phyloP scores from a whole-genome alignment of 1,284 basidiomycete species.

The Microbotryum intermedium region DNA sequence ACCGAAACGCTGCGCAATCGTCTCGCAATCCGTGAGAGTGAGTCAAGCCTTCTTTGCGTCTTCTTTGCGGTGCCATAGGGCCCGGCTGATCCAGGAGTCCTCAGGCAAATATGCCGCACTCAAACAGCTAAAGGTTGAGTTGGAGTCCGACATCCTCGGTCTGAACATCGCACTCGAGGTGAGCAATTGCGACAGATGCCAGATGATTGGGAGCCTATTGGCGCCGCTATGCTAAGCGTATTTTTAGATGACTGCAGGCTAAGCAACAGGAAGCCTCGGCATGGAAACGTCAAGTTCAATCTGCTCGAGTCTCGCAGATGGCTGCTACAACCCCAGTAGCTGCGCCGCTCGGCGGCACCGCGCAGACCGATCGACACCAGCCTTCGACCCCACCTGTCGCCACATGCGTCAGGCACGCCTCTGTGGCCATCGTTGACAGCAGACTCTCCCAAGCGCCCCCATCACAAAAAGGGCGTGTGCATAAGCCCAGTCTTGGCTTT shows the following conservation, averaged over 20 bases:
- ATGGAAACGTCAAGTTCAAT: constrained; percentile 21
- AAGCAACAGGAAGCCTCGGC: constrained; percentile 27
- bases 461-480: no score
- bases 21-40: constrained; percentile 25
- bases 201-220: no score
- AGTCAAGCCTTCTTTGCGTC: not conserved
- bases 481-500: no score
- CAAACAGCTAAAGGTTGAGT: constrained; percentile 23
- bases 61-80: not conserved
- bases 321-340: no score
- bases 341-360: no score
- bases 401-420: no score
- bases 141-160: constrained; percentile 24
- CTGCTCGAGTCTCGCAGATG: no score
- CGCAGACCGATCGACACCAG: no score
- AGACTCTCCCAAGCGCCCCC: no score
- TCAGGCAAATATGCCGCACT: constrained; percentile 21
- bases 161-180: constrained; percentile 29
- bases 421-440: no score
- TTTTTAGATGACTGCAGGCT: not conserved
- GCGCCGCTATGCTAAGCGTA: not conserved
- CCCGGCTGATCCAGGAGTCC: not conserved
- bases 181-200: not conserved
- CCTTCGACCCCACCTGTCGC: no score
- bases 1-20: constrained; percentile 18